Conservation (phyloP, 305 asterid genomes). For the Solanum hybrid region DNA sequence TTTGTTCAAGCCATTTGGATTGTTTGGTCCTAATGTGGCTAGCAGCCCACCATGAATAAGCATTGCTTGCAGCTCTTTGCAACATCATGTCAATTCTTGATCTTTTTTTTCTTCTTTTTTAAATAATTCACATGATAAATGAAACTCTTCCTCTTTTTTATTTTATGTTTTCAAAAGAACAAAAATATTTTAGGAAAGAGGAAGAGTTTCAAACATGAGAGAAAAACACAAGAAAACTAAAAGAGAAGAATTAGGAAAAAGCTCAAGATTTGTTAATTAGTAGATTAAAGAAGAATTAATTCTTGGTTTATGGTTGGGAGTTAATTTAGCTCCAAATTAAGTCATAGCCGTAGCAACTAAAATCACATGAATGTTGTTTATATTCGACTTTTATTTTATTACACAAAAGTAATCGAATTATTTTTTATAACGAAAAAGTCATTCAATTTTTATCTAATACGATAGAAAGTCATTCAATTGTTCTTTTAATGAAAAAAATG, state of each 20-base stretch:
- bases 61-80: constrained; percentile 94
- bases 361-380: not conserved
- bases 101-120: not conserved
- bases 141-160: constrained; percentile 6
- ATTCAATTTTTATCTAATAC: too few species aligned
- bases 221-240: not conserved
- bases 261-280: not conserved
- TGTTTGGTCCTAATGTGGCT: constrained; percentile 94
- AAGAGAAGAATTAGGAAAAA: not conserved
- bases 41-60: constrained; percentile 99
- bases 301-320: constrained; percentile 21
- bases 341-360: not conserved
- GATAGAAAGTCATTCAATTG: not conserved
- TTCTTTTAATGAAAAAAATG: too few species aligned
- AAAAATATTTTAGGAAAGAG: not conserved
- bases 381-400: not conserved
- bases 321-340: constrained; percentile 20
- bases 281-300: not conserved
- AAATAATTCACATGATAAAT: not conserved
- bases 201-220: constrained; percentile 6
- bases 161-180: not conserved
- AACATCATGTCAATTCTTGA: constrained; percentile 35
- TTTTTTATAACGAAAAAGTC: not conserved
- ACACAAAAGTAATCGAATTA: not conserved
- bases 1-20: constrained; percentile 92